These are phyloP conservation scores for Pelargonium cotyledonis DNA, from an alignment of 441 rosid species.

Conservation along the genomic window DNA sequence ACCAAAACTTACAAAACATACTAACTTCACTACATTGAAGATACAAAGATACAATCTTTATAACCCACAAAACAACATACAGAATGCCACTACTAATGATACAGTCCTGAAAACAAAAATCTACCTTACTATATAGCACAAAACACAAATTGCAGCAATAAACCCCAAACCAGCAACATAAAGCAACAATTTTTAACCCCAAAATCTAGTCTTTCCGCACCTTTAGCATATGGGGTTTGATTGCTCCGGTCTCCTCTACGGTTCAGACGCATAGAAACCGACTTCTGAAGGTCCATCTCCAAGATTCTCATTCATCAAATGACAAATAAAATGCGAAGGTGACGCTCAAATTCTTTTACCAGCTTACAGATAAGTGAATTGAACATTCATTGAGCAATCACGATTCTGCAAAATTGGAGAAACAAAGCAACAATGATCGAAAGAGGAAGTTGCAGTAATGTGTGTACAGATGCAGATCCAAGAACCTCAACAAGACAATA, in stretches of 20 bases:
- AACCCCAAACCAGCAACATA: neutral
- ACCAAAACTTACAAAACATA: neutral
- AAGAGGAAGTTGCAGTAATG: neutral
- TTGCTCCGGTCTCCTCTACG: slow-evolving; percentile 53
- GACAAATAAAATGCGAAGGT: no score
- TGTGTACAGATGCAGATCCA: neutral
- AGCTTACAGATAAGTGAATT: neutral
- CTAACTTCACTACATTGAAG: neutral
- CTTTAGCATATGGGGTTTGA: slow-evolving; percentile 33
- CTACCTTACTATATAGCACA: neutral
- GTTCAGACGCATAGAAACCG: slow-evolving; percentile 49
- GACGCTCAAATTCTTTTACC: no score
- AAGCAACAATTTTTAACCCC: neutral
- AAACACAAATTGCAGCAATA: neutral
- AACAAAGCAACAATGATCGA: neutral
- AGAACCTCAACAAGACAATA: neutral
- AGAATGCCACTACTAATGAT: neutral
- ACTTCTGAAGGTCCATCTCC: slow-evolving; percentile 49
- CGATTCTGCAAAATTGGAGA: neutral
- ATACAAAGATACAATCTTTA: neutral
- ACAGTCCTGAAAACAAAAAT: slow-evolving; percentile 3
- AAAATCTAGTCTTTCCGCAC: slow-evolving; percentile 21
- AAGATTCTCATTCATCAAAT: slow-evolving; percentile 19
- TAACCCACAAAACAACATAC: neutral
- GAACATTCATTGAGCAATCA: neutral